Evolutionary conservation across 2,329 filamentous ascomycete genomes (phyloP).

Genomic region (Emmonsia crescens): DNA sequence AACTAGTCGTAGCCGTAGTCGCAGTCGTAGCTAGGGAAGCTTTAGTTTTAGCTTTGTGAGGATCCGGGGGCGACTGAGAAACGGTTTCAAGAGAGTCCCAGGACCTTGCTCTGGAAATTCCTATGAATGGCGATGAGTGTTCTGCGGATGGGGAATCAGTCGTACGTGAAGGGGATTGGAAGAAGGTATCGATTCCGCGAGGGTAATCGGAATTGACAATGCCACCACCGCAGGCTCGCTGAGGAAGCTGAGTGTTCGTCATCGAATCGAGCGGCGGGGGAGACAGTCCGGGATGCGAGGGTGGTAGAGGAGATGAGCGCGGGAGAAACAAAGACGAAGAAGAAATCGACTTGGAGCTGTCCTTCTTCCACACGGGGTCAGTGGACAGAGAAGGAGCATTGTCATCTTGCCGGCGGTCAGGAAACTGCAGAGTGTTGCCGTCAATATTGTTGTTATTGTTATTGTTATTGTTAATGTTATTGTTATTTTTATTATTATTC

Average conservation of each 20-base stretch:
- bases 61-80: not conserved
- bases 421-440: not conserved
- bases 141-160: not conserved
- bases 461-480: not conserved
- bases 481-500: not conserved
- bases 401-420: constrained; percentile 9
- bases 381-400: constrained; percentile 11
- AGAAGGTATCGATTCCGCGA: not conserved
- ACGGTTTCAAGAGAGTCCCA: constrained; percentile 2
- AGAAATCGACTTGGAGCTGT: not conserved
- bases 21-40: not conserved
- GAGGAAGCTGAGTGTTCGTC: not conserved
- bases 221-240: not conserved
- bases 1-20: not conserved
- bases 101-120: not conserved
- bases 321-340: not conserved
- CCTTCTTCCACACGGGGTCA: constrained; percentile 12
- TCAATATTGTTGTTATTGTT: not conserved
- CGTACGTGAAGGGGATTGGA: not conserved
- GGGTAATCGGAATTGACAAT: not conserved
- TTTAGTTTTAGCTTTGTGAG: not conserved
- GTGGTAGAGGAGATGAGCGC: not conserved
- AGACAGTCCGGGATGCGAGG: not conserved
- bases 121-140: not conserved
- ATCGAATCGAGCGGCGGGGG: not conserved